Evolutionary conservation across 169 alveolate genomes (phyloP), one percentile per base, ranked within the genome.

Genomic region (Cryptosporidium andersoni): DNA sequence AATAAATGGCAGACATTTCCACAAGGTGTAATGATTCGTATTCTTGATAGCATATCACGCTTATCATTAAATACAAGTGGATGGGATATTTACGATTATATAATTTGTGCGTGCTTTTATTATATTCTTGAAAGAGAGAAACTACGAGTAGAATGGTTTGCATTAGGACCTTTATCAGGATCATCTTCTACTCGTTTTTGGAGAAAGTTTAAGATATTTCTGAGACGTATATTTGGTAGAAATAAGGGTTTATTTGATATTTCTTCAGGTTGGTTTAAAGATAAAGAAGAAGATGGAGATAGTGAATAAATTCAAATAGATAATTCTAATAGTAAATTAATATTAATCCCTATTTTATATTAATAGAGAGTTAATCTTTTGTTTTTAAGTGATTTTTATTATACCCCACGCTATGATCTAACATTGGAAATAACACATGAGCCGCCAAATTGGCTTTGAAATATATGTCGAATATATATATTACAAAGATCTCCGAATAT

Each of bases 1-100:
- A 64, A 74, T 37, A 74, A 74, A 36, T 74, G 85, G 85, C 85
- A 74, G 62, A 74, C 64, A 58, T 74, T 74, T 42, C 85, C 85
- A 40, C 85, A 74, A 74, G 85, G 85, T 12, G 85, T 68, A 74
- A 74, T 74, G 85, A 25, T 74, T 58, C 55, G 85, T 9, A 74
- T 74, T 25, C 34, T 74, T 16, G 63, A 74, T 42, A 74, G 60
- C 16, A 64, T 74, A 56, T 74, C 85, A 42, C 55, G 49, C 39
- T 68, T 74, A 34, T 74, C 85, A 2, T 42, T 74, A 34, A 74
- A 4, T 1, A 74, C 85, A 3, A 74, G 48, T 39, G 56, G 63
- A 43, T 74, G 85, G 85, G 85, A 74, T 74, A 48, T 74, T 40
- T 74, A 74, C 55, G 85, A 74, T 51, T 74, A 74, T 58, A 62